Evolutionary conservation across 768 basidiomycete genomes (phyloP).

Genomic region (Tylopilus balloui): DNA sequence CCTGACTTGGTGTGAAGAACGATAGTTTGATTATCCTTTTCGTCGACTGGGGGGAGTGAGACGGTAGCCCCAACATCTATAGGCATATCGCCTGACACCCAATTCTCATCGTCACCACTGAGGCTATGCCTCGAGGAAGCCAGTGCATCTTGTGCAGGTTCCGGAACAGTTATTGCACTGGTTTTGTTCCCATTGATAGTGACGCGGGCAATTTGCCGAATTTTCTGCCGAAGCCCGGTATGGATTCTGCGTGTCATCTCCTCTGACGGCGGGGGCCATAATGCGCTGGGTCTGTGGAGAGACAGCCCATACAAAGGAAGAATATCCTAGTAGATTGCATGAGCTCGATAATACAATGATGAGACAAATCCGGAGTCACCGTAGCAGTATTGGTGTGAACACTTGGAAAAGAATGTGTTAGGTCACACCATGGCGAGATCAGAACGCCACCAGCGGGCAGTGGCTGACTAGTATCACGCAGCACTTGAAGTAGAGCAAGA

Average conservation of each 20-base stretch:
- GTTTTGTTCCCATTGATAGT: conserved; percentile 22
- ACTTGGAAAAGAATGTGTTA: conserved; percentile 95
- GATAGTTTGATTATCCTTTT: conserved; percentile 42
- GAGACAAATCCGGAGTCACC: conserved; percentile 37
- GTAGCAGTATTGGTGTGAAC: conserved; percentile 81
- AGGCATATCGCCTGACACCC: conserved; percentile 30
- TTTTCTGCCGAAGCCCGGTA: conserved; percentile 52
- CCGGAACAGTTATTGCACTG: neutral
- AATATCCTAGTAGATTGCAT: conserved; percentile 53
- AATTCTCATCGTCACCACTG: conserved; percentile 3
- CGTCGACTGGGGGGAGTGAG: conserved; percentile 37
- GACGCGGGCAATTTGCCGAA: conserved; percentile 51
- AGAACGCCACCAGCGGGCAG: conserved; percentile 83
- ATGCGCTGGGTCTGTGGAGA: conserved; percentile 70
- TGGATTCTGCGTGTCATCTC: conserved; percentile 57
- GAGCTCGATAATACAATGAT: neutral
- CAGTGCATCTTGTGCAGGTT: conserved; percentile 5
- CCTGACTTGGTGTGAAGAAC: conserved; percentile 43
- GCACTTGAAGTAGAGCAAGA: conserved; percentile 77
- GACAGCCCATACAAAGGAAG: conserved; percentile 73
- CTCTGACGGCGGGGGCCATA: conserved; percentile 74
- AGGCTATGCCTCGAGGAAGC: conserved; percentile 8
- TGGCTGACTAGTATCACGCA: conserved; percentile 81
- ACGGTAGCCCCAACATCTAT: conserved; percentile 49
- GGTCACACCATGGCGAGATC: conserved; percentile 89